These are phyloP conservation scores for Penicillium griseofulvum DNA, from an alignment of 2,329 filamentous ascomycete species.

Conservation along the genomic window DNA sequence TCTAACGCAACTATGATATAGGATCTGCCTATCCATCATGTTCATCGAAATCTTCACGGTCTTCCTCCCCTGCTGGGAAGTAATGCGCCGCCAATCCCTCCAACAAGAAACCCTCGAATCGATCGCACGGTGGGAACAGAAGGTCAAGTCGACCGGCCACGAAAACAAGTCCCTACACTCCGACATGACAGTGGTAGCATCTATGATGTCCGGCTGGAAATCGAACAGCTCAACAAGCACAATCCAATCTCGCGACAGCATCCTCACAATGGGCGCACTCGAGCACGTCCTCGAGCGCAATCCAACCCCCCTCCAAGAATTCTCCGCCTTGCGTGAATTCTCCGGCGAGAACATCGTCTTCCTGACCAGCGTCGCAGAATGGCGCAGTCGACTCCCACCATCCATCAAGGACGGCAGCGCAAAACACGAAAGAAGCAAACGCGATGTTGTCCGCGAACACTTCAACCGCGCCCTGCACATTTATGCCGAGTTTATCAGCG, in stretches of 20 bases:
- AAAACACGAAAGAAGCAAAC: constrained; percentile 24
- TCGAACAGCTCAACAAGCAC: constrained; percentile 42
- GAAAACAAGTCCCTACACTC: constrained; percentile 31
- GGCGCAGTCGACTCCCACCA: constrained; percentile 45
- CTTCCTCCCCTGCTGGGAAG: constrained; percentile 62
- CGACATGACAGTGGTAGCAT: constrained; percentile 30
- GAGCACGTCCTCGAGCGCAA: constrained; percentile 60
- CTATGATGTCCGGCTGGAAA: constrained; percentile 28
- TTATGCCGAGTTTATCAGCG: constrained; percentile 61
- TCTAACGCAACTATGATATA: not conserved
- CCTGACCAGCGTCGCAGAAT: constrained; percentile 56
- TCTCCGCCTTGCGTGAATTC: constrained; percentile 65
- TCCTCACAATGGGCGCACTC: constrained; percentile 61
- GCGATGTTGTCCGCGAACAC: constrained; percentile 45
- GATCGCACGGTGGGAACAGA: constrained; percentile 40
- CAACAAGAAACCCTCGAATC: constrained; percentile 37
- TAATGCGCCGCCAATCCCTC: constrained; percentile 40
- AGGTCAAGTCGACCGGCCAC: constrained; percentile 24
- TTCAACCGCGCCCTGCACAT: constrained; percentile 61
- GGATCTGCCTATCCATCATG: constrained; percentile 59
- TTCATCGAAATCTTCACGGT: constrained; percentile 63
- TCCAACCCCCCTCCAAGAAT: constrained; percentile 60
- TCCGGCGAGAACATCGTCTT: constrained; percentile 71
- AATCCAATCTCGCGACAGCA: constrained; percentile 43
- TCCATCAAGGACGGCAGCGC: constrained; percentile 20